Percentiles rank a stretch among this genome's conserved stretches.
phyloP scores from a whole-genome alignment of 495 filamentous ascomycete genomes.

The Evansstolkia leycettana region DNA sequence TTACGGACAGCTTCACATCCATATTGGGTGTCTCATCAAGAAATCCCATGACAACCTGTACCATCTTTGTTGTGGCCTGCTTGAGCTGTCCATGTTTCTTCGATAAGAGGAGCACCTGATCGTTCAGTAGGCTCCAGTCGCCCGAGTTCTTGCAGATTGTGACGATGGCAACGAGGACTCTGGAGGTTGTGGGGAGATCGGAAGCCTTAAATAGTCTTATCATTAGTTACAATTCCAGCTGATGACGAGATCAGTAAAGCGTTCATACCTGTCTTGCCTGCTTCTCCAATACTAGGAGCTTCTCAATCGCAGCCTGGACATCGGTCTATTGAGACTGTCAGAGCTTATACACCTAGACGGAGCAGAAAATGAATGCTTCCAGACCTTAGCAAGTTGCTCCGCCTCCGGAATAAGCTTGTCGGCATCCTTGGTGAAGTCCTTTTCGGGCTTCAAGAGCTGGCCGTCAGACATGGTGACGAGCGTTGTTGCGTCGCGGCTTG shows the following conservation, averaged over 20 bases:
- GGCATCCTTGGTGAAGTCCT: slow-evolving; percentile 78
- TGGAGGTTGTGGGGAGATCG: slow-evolving; percentile 87
- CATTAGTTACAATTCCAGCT: slow-evolving; percentile 1
- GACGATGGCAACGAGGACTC: slow-evolving; percentile 74
- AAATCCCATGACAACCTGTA: slow-evolving; percentile 89
- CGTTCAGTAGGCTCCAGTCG: slow-evolving; percentile 88
- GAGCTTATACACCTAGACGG: not conserved
- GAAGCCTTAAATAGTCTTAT: slow-evolving; percentile 52
- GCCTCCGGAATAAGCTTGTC: slow-evolving; percentile 85
- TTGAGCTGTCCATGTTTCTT: slow-evolving; percentile 99
- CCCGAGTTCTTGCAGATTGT: slow-evolving; percentile 86
- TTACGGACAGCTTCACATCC: slow-evolving; percentile 82
- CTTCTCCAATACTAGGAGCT: slow-evolving; percentile 83
- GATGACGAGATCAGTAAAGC: not conserved
- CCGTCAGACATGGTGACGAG: slow-evolving; percentile 46
- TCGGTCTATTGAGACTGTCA: slow-evolving; percentile 44
- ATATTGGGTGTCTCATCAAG: slow-evolving; percentile 67
- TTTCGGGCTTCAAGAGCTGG: slow-evolving; percentile 50
- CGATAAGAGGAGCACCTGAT: slow-evolving; percentile 87
- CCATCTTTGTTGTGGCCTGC: slow-evolving; percentile 97
- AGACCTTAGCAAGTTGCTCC: slow-evolving; percentile 74
- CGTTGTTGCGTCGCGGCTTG: slow-evolving; percentile 5
- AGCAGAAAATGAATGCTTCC: not conserved
- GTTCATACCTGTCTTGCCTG: slow-evolving; percentile 77
- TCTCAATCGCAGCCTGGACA: slow-evolving; percentile 79